Percentiles rank a stretch among this genome's conserved stretches.
Evolutionary conservation across 805 yeast species (phyloP).

Genomic region (Saccharomycopsis sp.): DNA sequence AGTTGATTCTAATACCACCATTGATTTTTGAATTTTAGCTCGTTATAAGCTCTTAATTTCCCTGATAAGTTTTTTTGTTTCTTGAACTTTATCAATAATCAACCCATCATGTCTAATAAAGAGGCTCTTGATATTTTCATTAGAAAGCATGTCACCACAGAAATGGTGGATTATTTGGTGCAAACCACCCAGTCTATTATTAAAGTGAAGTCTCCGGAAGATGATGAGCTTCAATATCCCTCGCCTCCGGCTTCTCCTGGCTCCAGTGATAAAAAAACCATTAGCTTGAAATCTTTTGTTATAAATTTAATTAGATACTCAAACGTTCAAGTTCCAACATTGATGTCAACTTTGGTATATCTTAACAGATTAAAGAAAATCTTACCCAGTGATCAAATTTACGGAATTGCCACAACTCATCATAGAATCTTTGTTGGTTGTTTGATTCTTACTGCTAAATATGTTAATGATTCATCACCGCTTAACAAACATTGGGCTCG

Average conservation of each 20-base stretch:
- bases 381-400: conserved; percentile 57
- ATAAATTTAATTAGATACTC: conserved; percentile 63
- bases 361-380: conserved; percentile 49
- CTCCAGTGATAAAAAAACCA: conserved; percentile 24
- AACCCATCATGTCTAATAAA: conserved; percentile 17
- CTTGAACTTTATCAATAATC: no score
- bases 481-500: conserved; percentile 72
- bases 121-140: conserved; percentile 17
- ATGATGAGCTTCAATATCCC: conserved; percentile 19
- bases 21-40: no score
- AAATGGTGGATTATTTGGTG: conserved; percentile 18
- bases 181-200: conserved; percentile 15
- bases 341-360: conserved; percentile 63
- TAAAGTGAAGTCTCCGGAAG: conserved; percentile 16
- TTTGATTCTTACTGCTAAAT: conserved; percentile 61
- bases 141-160: conserved; percentile 18
- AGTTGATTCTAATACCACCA: no score
- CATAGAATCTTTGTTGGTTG: conserved; percentile 71
- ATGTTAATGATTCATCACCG: conserved; percentile 70
- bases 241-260: conserved; percentile 27
- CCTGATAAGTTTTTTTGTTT: no score
- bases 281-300: conserved; percentile 67
- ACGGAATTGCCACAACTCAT: conserved; percentile 70
- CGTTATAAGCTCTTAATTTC: no score
- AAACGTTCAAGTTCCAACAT: conserved; percentile 71